Conservation (phyloP, 1,284 basidiomycete species). For the Trichosporon asahii region DNA sequence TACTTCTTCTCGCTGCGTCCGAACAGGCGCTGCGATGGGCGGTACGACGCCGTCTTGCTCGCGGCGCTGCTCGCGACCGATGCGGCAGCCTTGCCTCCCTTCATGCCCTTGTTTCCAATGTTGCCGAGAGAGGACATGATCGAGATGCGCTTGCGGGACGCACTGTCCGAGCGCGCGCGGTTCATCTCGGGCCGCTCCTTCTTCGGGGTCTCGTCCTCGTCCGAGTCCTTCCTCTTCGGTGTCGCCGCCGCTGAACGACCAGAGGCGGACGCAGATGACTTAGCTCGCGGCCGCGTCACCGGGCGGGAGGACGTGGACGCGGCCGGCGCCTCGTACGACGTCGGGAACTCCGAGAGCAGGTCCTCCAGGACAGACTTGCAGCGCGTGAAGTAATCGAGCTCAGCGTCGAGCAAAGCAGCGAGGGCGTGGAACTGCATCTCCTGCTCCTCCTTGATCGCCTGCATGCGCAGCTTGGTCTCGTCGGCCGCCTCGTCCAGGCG, state of each 20-base stretch:
- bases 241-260: slow-evolving; percentile 23
- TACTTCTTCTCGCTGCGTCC: slow-evolving; percentile 60
- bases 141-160: slow-evolving; percentile 21
- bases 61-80: slow-evolving; percentile 21
- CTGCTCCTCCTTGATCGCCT: slow-evolving; percentile 72
- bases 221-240: slow-evolving; percentile 20
- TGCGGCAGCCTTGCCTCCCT: slow-evolving; percentile 30
- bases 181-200: slow-evolving; percentile 7
- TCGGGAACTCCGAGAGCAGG: slow-evolving; percentile 62
- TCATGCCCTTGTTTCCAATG: slow-evolving; percentile 46
- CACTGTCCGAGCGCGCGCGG: slow-evolving; percentile 11
- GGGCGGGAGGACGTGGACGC: not conserved
- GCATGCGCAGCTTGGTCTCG: slow-evolving; percentile 70
- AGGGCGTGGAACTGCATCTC: slow-evolving; percentile 64
- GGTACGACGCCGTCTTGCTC: slow-evolving; percentile 8
- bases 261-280: slow-evolving; percentile 23
- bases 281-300: not conserved
- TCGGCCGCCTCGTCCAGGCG: slow-evolving; percentile 81
- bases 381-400: slow-evolving; percentile 68
- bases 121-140: slow-evolving; percentile 40
- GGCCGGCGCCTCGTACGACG: slow-evolving; percentile 20
- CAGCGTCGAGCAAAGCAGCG: slow-evolving; percentile 64
- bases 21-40: not conserved
- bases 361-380: slow-evolving; percentile 68
- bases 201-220: slow-evolving; percentile 13